These are phyloP conservation scores for Xylaria intraflava DNA, from an alignment of 495 filamentous ascomycete species.

Conservation along the genomic window DNA sequence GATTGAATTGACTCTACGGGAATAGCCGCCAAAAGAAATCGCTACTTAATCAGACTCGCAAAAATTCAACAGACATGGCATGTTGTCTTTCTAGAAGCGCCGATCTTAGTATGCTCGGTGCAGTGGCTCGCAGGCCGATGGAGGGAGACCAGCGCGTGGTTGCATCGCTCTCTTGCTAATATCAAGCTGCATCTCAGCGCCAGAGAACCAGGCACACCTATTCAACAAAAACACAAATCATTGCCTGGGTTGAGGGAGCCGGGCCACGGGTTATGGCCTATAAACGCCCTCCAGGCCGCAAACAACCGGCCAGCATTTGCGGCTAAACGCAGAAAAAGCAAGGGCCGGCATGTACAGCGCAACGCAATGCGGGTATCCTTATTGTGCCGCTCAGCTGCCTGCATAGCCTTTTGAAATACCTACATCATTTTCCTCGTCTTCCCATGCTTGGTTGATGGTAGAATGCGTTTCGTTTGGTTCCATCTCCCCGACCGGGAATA, in stretches of 20 bases:
- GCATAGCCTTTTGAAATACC: not conserved
- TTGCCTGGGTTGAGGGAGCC: not conserved
- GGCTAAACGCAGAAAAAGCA: conserved; percentile 2
- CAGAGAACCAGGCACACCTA: not conserved
- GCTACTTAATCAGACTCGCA: not conserved
- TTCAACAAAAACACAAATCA: not conserved
- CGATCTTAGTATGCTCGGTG: not conserved
- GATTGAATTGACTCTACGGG: not conserved
- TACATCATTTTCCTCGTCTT: not conserved
- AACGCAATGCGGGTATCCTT: not conserved
- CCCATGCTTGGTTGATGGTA: not conserved
- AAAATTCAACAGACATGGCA: not conserved
- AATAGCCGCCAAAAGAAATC: conserved; percentile 1
- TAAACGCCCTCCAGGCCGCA: not conserved
- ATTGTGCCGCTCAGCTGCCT: not conserved
- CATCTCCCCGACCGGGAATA: not conserved
- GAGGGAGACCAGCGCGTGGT: not conserved
- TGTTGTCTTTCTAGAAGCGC: not conserved
- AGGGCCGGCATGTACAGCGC: not conserved
- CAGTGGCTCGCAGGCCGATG: not conserved
- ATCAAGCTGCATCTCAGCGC: not conserved
- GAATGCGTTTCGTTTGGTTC: not conserved
- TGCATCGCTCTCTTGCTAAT: not conserved
- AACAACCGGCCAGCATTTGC: not conserved
- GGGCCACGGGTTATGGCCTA: not conserved